Evolutionary conservation across 228 moss, liverwort and hornwort genomes (phyloP), one percentile per base, ranked within the genome.

Genomic region (Sphagnum fallax): DNA sequence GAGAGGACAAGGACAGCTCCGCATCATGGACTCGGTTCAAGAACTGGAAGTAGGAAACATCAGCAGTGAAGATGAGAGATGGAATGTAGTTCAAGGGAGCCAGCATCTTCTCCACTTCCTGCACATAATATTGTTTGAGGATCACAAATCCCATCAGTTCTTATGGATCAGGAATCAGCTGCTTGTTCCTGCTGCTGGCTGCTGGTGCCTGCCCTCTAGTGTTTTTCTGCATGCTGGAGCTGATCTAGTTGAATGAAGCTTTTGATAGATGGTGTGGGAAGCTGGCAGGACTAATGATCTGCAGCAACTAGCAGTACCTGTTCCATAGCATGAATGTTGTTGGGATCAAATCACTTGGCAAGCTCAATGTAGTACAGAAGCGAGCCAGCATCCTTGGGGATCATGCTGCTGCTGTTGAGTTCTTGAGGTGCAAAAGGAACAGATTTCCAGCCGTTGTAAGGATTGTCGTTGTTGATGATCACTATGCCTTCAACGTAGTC

Each of bases 401-500:
- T 80, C 71, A 73, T 71, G 65, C 74, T 67, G 8, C 55, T 12
- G 4, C 84, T 69, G 64, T 95, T 78, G 48, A 91, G 86, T 48
- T 52, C 70, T 65, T 88, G 74, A 49, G 69, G 76, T 2, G 69
- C 65, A 49, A 96, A 92, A 0, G 92, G 89, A 3, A 96, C 84
- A 9, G 89, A 91, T 47, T 89, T 88, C 81, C 91, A 96, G 10
- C 96, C 96, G 51, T 77, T 80, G 60, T 49, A 74, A 51, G 71
- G 49, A 64, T 85, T 74, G 4, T 80, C 67, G 50, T 73, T 89
- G 68, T 91, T 96, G 18, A 89, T 14, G 48, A 96, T 77, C 52
- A 91, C 91, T 60, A 96, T 92, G 7, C 95, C 95, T 75, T 96
- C 95, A 6, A 96, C 77, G 60, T 96, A 96, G 67, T 92, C 92